Evolutionary conservation across 371 early-diverging fungal genomes (phyloP).

Genomic region (Phascolomyces articulosus): DNA sequence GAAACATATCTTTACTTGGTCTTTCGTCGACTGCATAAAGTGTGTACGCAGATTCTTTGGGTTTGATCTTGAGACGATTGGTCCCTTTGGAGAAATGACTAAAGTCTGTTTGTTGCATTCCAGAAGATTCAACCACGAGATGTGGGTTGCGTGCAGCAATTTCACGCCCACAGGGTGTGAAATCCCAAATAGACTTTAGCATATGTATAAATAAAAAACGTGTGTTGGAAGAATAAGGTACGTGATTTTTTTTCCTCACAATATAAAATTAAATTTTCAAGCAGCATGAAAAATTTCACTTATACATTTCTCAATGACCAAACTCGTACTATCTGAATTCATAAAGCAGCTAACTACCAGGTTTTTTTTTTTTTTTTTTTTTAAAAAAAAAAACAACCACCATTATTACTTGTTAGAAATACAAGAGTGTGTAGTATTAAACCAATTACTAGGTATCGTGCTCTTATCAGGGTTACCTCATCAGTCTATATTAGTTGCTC

Average conservation of each 20-base stretch:
- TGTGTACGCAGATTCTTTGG: slow-evolving; percentile 5
- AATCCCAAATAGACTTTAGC: slow-evolving; percentile 10
- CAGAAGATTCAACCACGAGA: slow-evolving; percentile 1
- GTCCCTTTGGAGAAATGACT: slow-evolving; percentile 7
- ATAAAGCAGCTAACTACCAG: no score
- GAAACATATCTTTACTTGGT: not conserved
- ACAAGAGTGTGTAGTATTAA: no score
- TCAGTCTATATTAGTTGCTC: no score
- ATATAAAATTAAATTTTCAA: no score
- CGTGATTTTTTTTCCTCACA: not conserved
- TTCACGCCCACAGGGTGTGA: slow-evolving; percentile 6
- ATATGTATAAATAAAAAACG: not conserved
- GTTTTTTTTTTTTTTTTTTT: no score
- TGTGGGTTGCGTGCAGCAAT: not conserved
- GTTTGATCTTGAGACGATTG: not conserved
- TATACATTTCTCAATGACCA: not conserved
- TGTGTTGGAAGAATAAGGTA: not conserved
- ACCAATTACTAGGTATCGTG: no score
- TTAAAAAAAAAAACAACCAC: no score
- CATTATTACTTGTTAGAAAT: no score
- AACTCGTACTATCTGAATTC: no score
- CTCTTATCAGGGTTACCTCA: no score
- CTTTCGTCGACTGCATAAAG: slow-evolving; percentile 14
- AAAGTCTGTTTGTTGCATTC: slow-evolving; percentile 6
- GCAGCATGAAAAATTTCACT: no score